Evolutionary conservation across 345 rosid genomes (phyloP), one percentile per base, ranked within the genome.

Genomic region (Triadica sebifera): DNA sequence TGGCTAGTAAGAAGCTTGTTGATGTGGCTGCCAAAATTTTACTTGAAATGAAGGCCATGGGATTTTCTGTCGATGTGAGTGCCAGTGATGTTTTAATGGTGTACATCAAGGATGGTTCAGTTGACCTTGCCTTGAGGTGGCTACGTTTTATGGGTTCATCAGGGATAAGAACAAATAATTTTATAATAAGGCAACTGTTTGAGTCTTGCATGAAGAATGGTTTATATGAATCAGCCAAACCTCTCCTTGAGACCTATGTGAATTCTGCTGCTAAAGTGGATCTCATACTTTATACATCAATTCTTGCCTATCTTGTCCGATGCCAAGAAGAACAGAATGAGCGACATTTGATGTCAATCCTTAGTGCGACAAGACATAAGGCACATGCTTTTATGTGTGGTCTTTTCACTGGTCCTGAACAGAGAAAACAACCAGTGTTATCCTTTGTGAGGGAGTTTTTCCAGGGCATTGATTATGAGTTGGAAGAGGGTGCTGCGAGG

Each of bases 41-140:
- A 71, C 98, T 93, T 5, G 98, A 95, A 82, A 95, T 95, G 99
- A 95, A 90, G 84, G 85, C 96, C 15, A 88, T 90, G 94, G 98
- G 99, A 49, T 95, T 83, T 78, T 87, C 98, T 3, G 93, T 85
- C 66, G 98, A 96, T 72, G 97, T 93, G 66, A 91, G 88, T 65
- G 98, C 98, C 19, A 90, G 99, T 78, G 98, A 96, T 81, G 93
- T 96, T 83, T 77, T 95, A 69, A 93, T 95, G 97, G 92, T 95
- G 53, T 95, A 91, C 83, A 90, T 93, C 69, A 93, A 91, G 82
- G 94, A 95, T 77, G 98, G 98, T 64, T 90, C 94, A 52, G 82
- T 93, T 56, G 98, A 93, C 81, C 86, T 90, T 58, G 97, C 99
- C 66, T 82, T 95, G 83, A 90, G 89, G 73, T 93, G 99, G 99